Evolutionary conservation across 768 basidiomycete species (phyloP).

Genomic region (Xerocomus potaroensis): DNA sequence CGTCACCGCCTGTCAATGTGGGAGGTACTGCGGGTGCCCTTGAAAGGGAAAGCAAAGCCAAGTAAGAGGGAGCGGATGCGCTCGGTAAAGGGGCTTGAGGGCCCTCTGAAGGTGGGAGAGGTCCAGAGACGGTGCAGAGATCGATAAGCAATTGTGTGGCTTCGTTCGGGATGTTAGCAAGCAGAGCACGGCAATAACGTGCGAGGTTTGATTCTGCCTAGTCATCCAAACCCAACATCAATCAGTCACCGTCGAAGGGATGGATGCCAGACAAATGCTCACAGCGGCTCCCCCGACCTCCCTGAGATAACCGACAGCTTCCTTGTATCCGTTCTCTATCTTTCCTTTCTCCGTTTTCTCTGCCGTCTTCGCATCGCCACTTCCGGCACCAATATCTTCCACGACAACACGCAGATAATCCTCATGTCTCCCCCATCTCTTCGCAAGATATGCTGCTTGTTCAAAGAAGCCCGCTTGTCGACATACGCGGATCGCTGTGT

Average conservation of each 20-base stretch:
- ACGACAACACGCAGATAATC: constrained; percentile 93
- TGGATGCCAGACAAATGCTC: constrained; percentile 29
- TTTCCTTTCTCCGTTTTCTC: constrained; percentile 35
- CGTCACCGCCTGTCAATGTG: constrained; percentile 34
- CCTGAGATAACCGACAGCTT: constrained; percentile 79
- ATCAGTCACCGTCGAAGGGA: neutral
- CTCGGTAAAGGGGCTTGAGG: constrained; percentile 22
- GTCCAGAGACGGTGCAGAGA: constrained; percentile 69
- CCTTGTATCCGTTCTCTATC: constrained; percentile 43
- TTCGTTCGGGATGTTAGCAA: constrained; percentile 77
- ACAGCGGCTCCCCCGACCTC: constrained; percentile 76
- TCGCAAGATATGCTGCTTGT: constrained; percentile 90
- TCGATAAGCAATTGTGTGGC: constrained; percentile 92
- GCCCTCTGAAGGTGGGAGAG: constrained; percentile 34
- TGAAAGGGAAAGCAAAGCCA: constrained; percentile 69
- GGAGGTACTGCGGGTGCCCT: constrained; percentile 39
- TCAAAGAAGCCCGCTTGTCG: constrained; percentile 95
- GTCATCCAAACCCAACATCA: neutral
- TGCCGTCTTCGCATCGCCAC: constrained; percentile 1
- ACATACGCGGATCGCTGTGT: constrained; percentile 95
- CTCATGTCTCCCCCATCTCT: constrained; percentile 86
- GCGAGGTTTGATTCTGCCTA: constrained; percentile 85
- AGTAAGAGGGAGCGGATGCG: constrained; percentile 54
- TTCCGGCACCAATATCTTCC: constrained; percentile 65
- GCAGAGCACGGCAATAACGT: constrained; percentile 82